Percentiles rank a stretch among this genome's conserved stretches.
phyloP scores from a whole-genome alignment of 306 rosid species.

The Casuarina glauca region DNA sequence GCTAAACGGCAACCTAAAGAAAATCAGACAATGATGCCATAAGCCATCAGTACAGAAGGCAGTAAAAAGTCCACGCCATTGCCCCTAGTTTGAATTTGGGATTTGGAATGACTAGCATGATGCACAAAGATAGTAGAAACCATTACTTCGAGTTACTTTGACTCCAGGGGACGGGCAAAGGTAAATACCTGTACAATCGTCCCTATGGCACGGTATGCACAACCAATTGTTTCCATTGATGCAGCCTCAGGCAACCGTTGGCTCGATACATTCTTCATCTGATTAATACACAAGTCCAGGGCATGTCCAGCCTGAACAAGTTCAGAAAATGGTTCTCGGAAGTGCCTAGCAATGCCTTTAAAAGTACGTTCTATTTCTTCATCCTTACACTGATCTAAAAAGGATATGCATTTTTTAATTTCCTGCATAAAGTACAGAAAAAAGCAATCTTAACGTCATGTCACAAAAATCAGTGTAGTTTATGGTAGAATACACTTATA shows the following conservation, averaged over 20 bases:
- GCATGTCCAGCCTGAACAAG: conserved; percentile 96
- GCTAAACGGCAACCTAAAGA: conserved; percentile 23
- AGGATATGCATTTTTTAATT: conserved; percentile 83
- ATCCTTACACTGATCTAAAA: conserved; percentile 92
- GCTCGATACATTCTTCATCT: conserved; percentile 82
- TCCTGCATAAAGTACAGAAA: conserved; percentile 54
- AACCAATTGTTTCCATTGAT: conserved; percentile 94
- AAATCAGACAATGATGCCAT: conserved; percentile 10
- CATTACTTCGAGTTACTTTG: neutral
- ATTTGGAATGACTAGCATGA: neutral
- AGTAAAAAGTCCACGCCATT: neutral
- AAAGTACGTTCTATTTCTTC: conserved; percentile 96
- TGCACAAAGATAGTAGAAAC: neutral
- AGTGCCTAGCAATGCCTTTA: conserved; percentile 98
- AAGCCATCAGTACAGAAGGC: neutral
- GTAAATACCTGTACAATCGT: conserved; percentile 82
- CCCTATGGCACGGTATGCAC: conserved; percentile 93
- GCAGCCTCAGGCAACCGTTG: conserved; percentile 86
- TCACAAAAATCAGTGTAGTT: neutral
- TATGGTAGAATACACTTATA: neutral
- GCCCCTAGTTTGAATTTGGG: neutral
- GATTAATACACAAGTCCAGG: neutral
- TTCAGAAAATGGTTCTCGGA: conserved; percentile 92
- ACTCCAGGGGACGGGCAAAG: conserved; percentile 3
- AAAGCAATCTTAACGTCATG: neutral